phyloP scores from a whole-genome alignment of 2,329 filamentous ascomycete species.

The Calonectria pteridis region DNA sequence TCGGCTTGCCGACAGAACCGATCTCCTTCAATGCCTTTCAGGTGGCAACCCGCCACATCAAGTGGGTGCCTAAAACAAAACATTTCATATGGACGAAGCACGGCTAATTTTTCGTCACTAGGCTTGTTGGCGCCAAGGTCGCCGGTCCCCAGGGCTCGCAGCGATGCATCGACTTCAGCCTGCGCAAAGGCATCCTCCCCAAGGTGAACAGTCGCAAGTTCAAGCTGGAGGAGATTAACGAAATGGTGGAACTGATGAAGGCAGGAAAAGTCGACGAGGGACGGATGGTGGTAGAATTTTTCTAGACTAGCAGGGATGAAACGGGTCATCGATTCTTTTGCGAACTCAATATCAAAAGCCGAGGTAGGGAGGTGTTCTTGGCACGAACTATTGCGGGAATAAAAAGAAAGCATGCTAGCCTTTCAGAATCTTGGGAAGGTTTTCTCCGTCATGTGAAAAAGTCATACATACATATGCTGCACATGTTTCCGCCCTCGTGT shows the following conservation, averaged over 20 bases:
- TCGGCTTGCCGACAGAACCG: neutral
- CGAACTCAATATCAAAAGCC: neutral
- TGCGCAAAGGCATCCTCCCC: neutral
- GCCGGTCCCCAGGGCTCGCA: neutral
- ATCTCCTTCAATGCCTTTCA: neutral
- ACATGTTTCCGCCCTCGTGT: neutral
- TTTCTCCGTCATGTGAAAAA: neutral
- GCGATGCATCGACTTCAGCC: slow-evolving; percentile 3
- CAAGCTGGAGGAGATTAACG: neutral
- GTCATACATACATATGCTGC: neutral
- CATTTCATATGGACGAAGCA: neutral
- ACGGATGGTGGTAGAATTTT: slow-evolving; percentile 7
- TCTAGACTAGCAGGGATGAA: neutral
- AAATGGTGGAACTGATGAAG: slow-evolving; percentile 3
- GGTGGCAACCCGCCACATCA: neutral
- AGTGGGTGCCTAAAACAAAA: neutral
- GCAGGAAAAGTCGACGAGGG: slow-evolving; percentile 2
- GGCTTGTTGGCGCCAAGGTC: neutral
- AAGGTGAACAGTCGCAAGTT: slow-evolving; percentile 1
- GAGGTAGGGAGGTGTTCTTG: neutral
- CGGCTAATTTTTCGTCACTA: neutral
- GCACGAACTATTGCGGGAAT: neutral
- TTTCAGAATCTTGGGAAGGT: too few relatives aligned
- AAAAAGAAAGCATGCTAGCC: neutral
- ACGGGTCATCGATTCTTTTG: neutral